Base-by-base conservation (phyloP, 1,284 basidiomycete genomes). In the Pseudozyma sp. region DNA sequence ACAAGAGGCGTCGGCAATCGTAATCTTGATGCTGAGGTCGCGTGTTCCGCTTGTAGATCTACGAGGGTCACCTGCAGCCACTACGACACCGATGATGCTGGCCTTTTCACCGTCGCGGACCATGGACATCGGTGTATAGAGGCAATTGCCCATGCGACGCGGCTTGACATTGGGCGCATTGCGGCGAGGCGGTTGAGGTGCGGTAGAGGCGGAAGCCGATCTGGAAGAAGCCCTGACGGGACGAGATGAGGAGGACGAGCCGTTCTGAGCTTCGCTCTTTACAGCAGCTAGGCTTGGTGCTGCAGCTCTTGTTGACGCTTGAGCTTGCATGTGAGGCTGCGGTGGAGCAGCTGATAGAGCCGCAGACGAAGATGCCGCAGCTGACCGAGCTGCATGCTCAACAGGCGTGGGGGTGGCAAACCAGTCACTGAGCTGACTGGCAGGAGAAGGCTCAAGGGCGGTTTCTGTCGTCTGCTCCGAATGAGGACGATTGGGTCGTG, bases 51-150 rank as follows among this genome's bases (percentile, higher is more conserved):
- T 51, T 16, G 63, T 42, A 3, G 72, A 76, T n/a, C 66, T 53
- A 16, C 75, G 77, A 50, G 68, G 65, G 14, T 62, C 67, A 16
- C 70, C 70, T 34, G 65, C 60, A 21, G 54, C 60, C 6, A 76
- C 45, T 4, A 75, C 70, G 16, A 80, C 64, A 34, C 79, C 79
- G 42, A 78, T 62, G 43, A 79, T 52, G 61, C 74, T 77, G 18
- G 68, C 75, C 2, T 61, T 49, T 43, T 70, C 58, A 21, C 67
- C 70, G 18, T 70, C 63, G 11, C 63, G 69, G 19, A 76, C 55
- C 62, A 67, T 58, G 14, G 62, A 56, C 38, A 80, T 66, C 11
- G 75, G 72, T 1, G 77, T 79, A 39, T 80, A 80, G 51, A 68
- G 45, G 64, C 63, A 65, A 35, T 71, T 76, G 63, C 72, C 72